Percentiles rank a stretch among this genome's conserved stretches.
Evolutionary conservation across 805 yeast genomes (phyloP).

Genomic region (Sungouiozyma ichnusensis): DNA sequence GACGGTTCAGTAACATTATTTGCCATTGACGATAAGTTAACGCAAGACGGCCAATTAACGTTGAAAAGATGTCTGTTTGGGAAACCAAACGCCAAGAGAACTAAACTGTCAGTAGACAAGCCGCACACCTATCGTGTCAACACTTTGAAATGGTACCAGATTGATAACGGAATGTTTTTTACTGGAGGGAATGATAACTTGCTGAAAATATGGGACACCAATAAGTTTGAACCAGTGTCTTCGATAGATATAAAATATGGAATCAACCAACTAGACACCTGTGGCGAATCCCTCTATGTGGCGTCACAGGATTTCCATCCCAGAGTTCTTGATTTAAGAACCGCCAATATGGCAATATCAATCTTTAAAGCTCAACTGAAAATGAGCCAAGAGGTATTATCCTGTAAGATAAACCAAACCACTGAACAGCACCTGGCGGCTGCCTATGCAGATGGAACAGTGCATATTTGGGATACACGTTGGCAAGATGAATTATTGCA

Average conservation of each 20-base stretch:
- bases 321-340: slow-evolving; percentile 61
- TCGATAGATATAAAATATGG: slow-evolving; percentile 50
- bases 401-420: slow-evolving; percentile 69
- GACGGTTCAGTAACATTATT: slow-evolving; percentile 30
- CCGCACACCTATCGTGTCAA: slow-evolving; percentile 66
- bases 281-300: slow-evolving; percentile 31
- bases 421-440: slow-evolving; percentile 53
- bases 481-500: slow-evolving; percentile 15
- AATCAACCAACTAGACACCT: slow-evolving; percentile 51
- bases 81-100: neutral
- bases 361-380: slow-evolving; percentile 48
- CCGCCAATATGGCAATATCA: slow-evolving; percentile 64
- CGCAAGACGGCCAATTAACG: slow-evolving; percentile 13
- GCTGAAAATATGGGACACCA: slow-evolving; percentile 75
- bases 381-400: slow-evolving; percentile 25
- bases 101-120: slow-evolving; percentile 8
- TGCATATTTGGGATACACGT: slow-evolving; percentile 79
- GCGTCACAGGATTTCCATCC: slow-evolving; percentile 64
- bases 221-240: slow-evolving; percentile 53
- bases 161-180: slow-evolving; percentile 76
- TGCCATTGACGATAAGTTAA: slow-evolving; percentile 16
- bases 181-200: slow-evolving; percentile 72
- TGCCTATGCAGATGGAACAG: slow-evolving; percentile 75
- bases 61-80: slow-evolving; percentile 16
- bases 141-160: slow-evolving; percentile 76